Conservation (phyloP, 805 yeast species). For the Yueomyces sp. region DNA sequence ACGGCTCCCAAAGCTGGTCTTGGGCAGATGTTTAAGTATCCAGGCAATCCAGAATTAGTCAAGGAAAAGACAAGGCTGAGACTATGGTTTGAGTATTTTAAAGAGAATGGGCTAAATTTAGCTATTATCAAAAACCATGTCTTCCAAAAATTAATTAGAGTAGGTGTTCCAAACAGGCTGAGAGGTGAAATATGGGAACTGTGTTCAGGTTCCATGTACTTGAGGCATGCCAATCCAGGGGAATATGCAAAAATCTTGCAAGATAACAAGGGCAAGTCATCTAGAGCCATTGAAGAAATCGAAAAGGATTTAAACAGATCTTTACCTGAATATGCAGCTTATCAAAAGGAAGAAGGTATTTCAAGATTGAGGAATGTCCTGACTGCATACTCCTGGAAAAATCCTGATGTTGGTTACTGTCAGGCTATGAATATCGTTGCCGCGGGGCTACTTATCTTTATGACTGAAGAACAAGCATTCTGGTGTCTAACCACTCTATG, state of each 20-base stretch:
- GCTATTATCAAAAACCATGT: conserved; percentile 60
- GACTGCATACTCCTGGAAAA: conserved; percentile 92
- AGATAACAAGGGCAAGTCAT: conserved; percentile 47
- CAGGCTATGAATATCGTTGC: conserved; percentile 96
- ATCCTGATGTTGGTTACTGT: conserved; percentile 94
- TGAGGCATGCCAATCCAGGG: conserved; percentile 47
- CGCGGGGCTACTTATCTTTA: conserved; percentile 66
- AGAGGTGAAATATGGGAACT: conserved; percentile 97
- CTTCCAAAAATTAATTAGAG: conserved; percentile 72
- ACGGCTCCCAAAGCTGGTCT: conserved; percentile 69
- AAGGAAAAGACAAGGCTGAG: conserved; percentile 79
- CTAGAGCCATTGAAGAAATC: conserved; percentile 89
- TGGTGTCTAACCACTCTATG: conserved; percentile 80
- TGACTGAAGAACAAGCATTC: conserved; percentile 95
- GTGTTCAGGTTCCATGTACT: conserved; percentile 72
- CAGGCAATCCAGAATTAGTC: conserved; percentile 69
- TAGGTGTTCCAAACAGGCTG: conserved; percentile 86
- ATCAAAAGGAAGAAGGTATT: conserved; percentile 79
- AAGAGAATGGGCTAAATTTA: conserved; percentile 72
- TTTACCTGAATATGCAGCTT: conserved; percentile 90
- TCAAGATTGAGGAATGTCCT: conserved; percentile 72
- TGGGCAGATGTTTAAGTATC: conserved; percentile 74
- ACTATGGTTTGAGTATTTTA: conserved; percentile 85
- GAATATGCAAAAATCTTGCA: conserved; percentile 46
- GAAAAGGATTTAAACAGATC: conserved; percentile 93